Conservation (phyloP, 352 stramenopile species). For the Globisporangium lucens region DNA sequence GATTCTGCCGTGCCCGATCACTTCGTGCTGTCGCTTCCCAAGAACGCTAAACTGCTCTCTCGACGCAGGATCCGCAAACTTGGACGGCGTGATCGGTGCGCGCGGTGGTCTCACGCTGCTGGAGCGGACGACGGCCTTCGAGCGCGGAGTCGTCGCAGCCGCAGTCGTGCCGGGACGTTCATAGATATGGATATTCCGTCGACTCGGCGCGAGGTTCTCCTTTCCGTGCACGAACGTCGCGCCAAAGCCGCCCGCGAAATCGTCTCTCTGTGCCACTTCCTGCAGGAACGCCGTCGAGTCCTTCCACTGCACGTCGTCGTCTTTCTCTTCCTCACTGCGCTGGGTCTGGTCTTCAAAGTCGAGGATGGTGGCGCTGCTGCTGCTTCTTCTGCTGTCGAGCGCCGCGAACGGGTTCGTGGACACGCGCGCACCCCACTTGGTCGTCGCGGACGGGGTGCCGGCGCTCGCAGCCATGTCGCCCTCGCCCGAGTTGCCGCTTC, state of each 20-base stretch:
- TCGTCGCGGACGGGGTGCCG: conserved; percentile 5
- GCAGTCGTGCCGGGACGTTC: background rate
- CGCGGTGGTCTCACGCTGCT: conserved; percentile 11
- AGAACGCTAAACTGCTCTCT: conserved; percentile 18
- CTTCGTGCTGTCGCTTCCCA: conserved; percentile 15
- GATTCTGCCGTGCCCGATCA: background rate
- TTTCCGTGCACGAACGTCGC: conserved; percentile 14
- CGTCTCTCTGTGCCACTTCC: conserved; percentile 8
- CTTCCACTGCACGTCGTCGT: conserved; percentile 18
- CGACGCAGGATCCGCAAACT: background rate
- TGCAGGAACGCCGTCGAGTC: conserved; percentile 18
- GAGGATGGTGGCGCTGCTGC: background rate
- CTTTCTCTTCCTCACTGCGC: conserved; percentile 8
- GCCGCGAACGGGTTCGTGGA: conserved; percentile 26
- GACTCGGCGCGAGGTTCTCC: conserved; percentile 22
- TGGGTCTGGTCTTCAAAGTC: conserved; percentile 15
- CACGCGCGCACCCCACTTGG: conserved; percentile 31
- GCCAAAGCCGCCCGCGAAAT: conserved; percentile 3
- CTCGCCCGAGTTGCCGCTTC: conserved; percentile 1
- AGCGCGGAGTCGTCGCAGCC: background rate
- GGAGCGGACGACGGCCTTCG: conserved; percentile 1
- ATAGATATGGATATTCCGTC: conserved; percentile 18
- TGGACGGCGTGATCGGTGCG: conserved; percentile 12
- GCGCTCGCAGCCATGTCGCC: conserved; percentile 2
- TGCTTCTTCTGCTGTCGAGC: background rate